Conservation (phyloP, 2,329 filamentous ascomycete species). For the Teratosphaeria destructans region DNA sequence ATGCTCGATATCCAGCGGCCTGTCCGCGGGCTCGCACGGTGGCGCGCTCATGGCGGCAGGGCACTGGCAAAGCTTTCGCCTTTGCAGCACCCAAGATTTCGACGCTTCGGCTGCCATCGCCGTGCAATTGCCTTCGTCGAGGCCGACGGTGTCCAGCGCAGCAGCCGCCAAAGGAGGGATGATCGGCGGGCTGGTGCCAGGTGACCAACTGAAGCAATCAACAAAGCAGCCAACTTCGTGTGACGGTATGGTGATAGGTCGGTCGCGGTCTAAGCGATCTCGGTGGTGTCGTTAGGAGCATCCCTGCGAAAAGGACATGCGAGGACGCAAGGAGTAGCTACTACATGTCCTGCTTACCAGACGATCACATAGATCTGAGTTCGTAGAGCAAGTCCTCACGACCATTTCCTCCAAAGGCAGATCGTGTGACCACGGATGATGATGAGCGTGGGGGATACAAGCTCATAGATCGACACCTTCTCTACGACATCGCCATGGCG, state of each 20-base stretch:
- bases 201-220: not conserved
- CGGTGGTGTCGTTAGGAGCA: not conserved
- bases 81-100: not conserved
- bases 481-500: not conserved
- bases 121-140: not conserved
- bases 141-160: not conserved
- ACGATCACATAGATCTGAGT: not conserved
- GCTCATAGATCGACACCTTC: not conserved
- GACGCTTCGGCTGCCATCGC: not conserved
- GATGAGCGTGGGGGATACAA: not conserved
- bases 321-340: not conserved
- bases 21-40: not conserved
- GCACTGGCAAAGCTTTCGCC: not conserved
- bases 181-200: not conserved
- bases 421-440: not conserved
- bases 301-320: not conserved
- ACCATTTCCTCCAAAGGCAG: not conserved
- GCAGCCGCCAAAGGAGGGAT: not conserved
- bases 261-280: not conserved
- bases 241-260: not conserved
- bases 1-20: not conserved
- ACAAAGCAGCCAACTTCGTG: not conserved
- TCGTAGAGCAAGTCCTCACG: not conserved
- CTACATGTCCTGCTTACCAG: not conserved
- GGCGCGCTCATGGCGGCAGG: not conserved